phyloP scores from a whole-genome alignment of 2,329 filamentous ascomycete species.

The Paradendryphiella salina region DNA sequence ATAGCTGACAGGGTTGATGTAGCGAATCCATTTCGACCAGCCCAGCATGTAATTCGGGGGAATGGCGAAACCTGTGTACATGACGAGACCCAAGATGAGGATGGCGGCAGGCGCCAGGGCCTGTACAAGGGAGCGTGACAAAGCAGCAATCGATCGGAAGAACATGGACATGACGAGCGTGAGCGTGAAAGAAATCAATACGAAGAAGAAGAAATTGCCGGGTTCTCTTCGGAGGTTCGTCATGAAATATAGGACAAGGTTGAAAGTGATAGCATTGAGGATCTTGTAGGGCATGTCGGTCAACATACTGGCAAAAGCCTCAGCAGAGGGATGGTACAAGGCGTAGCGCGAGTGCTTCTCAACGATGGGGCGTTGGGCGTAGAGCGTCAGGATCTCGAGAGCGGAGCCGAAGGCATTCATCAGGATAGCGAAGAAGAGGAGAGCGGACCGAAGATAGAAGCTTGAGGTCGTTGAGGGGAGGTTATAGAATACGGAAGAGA shows the following conservation, averaged over 20 bases:
- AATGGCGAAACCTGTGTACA: conserved; percentile 67
- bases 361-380: conserved; percentile 86
- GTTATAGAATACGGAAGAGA: conserved; percentile 81
- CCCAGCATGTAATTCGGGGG: conserved; percentile 67
- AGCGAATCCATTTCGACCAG: conserved; percentile 85
- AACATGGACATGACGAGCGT: conserved; percentile 83
- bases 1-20: conserved; percentile 77
- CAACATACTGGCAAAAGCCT: conserved; percentile 85
- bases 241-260: conserved; percentile 84
- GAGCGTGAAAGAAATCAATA: conserved; percentile 72
- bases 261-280: conserved; percentile 73
- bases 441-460: conserved; percentile 77
- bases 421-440: conserved; percentile 85
- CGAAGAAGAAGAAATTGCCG: conserved; percentile 82
- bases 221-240: conserved; percentile 74
- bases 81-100: conserved; percentile 67
- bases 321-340: conserved; percentile 84
- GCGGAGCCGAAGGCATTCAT: conserved; percentile 83
- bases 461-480: conserved; percentile 65
- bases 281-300: conserved; percentile 85
- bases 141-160: conserved; percentile 78
- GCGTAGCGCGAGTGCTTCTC: conserved; percentile 88
- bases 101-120: conserved; percentile 61
- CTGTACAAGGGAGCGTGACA: conserved; percentile 67
- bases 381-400: conserved; percentile 83